These are phyloP conservation scores for Cutaneotrichosporon curvatum DNA, from an alignment of 1,284 basidiomycete genomes.

Conservation along the genomic window DNA sequence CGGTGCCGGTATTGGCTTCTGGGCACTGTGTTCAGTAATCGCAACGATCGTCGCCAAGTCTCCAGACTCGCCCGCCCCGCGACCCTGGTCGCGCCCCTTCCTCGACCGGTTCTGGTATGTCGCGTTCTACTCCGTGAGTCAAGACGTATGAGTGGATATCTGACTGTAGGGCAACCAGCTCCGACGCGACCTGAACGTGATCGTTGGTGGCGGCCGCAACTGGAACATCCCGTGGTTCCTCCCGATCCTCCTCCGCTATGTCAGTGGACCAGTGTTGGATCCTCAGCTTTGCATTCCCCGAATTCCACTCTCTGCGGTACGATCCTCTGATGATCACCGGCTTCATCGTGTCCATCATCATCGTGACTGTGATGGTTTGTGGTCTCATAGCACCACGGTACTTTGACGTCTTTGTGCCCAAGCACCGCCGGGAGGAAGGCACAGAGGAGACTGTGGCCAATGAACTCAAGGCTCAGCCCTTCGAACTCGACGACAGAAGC, in stretches of 20 bases:
- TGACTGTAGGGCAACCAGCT: constrained; percentile 21
- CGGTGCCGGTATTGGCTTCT: constrained; percentile 18
- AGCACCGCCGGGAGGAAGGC: constrained; percentile 17
- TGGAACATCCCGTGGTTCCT: constrained; percentile 23
- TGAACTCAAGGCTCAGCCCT: constrained; percentile 14
- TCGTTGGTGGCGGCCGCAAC: constrained; percentile 18
- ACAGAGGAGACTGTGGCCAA: constrained; percentile 16
- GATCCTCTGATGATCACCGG: constrained; percentile 24
- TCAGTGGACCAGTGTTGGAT: constrained; percentile 22
- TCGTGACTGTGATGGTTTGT: constrained; percentile 12
- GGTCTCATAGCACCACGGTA: constrained; percentile 20
- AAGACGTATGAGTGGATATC: background rate
- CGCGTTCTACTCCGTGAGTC: constrained; percentile 24
- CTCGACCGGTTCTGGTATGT: constrained; percentile 19
- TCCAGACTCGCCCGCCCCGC: constrained; percentile 5
- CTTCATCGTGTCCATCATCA: constrained; percentile 19
- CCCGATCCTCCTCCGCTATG: constrained; percentile 21
- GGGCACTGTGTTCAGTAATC: constrained; percentile 6
- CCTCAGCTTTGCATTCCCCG: constrained; percentile 21
- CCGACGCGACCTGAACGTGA: constrained; percentile 21
- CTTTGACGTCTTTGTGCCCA: constrained; percentile 16
- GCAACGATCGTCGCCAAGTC: constrained; percentile 7
- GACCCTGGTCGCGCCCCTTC: constrained; percentile 2
- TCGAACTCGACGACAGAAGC: background rate
- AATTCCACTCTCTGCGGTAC: constrained; percentile 20